phyloP scores from a whole-genome alignment of 768 basidiomycete genomes.

The Pulveroboletus sp. region DNA sequence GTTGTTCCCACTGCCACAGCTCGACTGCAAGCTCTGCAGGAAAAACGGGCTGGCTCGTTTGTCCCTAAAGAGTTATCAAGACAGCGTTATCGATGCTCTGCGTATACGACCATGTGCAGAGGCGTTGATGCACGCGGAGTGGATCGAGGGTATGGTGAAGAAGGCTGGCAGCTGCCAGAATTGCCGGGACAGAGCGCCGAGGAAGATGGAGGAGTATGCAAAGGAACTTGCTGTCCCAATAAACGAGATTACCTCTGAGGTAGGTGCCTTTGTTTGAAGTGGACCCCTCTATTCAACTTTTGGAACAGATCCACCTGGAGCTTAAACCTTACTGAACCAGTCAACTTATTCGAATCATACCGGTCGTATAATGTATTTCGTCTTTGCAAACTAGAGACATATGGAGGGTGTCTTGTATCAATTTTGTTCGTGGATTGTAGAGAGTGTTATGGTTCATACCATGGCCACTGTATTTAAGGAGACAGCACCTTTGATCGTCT shows the following conservation, averaged over 20 bases:
- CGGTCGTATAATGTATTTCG: background rate
- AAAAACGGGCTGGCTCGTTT: constrained; percentile 32
- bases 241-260: constrained; percentile 27
- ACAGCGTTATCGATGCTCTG: constrained; percentile 30
- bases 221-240: constrained; percentile 27
- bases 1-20: constrained; percentile 26
- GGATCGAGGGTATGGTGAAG: constrained; percentile 28
- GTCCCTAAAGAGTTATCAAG: constrained; percentile 29
- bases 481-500: background rate
- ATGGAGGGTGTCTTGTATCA: background rate
- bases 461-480: background rate
- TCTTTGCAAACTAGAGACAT: background rate
- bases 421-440: constrained; percentile 3
- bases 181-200: constrained; percentile 29
- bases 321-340: constrained; percentile 26
- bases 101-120: constrained; percentile 31
- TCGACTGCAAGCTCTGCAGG: constrained; percentile 33
- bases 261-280: constrained; percentile 6
- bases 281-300: background rate
- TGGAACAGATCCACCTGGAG: constrained; percentile 22
- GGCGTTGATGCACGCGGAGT: constrained; percentile 27
- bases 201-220: constrained; percentile 28
- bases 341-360: constrained; percentile 13
- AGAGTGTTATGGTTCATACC: background rate
- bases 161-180: constrained; percentile 28